These are phyloP conservation scores for Aspergillus niger DNA, from an alignment of 2,329 filamentous ascomycete species.

Conservation along the genomic window DNA sequence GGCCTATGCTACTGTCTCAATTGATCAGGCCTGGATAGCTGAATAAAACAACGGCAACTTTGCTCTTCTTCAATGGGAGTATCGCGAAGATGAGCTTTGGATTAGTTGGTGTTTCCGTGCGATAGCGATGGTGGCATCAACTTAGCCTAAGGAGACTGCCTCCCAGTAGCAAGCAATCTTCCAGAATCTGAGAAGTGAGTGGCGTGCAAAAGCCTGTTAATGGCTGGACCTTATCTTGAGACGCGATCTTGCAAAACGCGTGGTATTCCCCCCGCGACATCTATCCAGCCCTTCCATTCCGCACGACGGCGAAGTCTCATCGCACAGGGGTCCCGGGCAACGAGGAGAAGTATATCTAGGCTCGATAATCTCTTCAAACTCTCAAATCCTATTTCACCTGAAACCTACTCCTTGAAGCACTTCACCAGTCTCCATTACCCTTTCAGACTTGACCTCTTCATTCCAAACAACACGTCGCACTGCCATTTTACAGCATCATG, in stretches of 20 bases:
- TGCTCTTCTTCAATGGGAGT: not conserved
- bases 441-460: not conserved
- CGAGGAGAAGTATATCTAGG: slow-evolving; percentile 15
- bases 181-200: not conserved
- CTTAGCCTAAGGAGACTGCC: not conserved
- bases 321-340: not conserved
- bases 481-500: slow-evolving; percentile 10
- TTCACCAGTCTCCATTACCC: not conserved
- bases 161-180: not conserved
- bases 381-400: not conserved
- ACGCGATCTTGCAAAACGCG: not conserved
- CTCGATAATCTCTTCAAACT: not conserved
- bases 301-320: slow-evolving; percentile 9
- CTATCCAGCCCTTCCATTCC: slow-evolving; percentile 17
- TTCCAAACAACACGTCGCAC: not conserved
- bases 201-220: not conserved
- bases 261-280: slow-evolving; percentile 1
- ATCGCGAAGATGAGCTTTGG: not conserved
- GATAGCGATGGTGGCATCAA: not conserved
- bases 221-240: not conserved
- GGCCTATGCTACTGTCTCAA: not conserved
- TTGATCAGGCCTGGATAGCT: not conserved
- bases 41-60: not conserved
- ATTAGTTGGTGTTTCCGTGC: not conserved
- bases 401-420: not conserved